Evolutionary conservation across 2,329 filamentous ascomycete species (phyloP).

Genomic region (Xylaria sp.): DNA sequence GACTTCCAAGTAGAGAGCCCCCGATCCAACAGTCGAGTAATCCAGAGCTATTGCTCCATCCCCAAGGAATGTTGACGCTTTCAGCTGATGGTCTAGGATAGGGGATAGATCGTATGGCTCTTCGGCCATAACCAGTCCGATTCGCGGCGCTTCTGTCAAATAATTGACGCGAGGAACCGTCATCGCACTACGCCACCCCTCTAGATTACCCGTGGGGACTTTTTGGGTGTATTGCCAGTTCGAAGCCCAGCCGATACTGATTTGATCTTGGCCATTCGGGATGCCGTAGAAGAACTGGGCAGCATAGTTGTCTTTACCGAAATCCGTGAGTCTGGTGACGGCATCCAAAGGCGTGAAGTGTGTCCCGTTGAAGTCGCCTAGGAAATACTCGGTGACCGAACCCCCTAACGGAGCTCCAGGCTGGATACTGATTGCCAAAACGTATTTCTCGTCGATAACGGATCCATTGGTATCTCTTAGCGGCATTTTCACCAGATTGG

Average conservation of each 20-base stretch:
- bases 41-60: conserved; percentile 63
- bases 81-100: conserved; percentile 59
- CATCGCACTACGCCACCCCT: conserved; percentile 65
- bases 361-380: conserved; percentile 72
- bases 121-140: conserved; percentile 63
- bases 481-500: conserved; percentile 68
- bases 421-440: conserved; percentile 65
- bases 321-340: conserved; percentile 57
- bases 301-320: conserved; percentile 66
- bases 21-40: conserved; percentile 61
- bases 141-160: conserved; percentile 61
- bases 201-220: conserved; percentile 63
- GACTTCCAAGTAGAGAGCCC: conserved; percentile 65
- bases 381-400: conserved; percentile 66
- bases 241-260: conserved; percentile 67
- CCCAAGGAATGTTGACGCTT: conserved; percentile 55
- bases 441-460: conserved; percentile 54
- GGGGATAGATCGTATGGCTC: conserved; percentile 61
- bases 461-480: conserved; percentile 49
- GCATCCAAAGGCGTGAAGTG: conserved; percentile 63
- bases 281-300: conserved; percentile 65
- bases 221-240: conserved; percentile 69
- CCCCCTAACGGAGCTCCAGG: conserved; percentile 68
- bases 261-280: conserved; percentile 52
- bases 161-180: conserved; percentile 63